Base-by-base conservation (phyloP, 202 grass and related monocot genomes). In the Cymbopogon flexuosus region DNA sequence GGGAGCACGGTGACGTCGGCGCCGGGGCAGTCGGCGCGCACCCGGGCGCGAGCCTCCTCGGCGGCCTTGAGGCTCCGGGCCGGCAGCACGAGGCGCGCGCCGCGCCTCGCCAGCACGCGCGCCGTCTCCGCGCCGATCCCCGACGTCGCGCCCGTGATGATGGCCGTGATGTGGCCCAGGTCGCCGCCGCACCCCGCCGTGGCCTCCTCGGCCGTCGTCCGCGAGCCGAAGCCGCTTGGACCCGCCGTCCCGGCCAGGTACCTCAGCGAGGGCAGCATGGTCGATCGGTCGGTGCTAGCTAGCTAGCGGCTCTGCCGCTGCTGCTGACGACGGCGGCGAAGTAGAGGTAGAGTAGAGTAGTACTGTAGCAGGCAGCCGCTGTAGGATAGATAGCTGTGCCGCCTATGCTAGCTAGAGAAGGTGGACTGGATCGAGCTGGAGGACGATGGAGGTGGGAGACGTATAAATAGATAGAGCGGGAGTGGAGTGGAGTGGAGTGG, bases 101-200 rank as follows among this genome's bases (percentile, higher is more conserved):
- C 96, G 70, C 85, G 87, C 66, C 72, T 78, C 10, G 92, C 92
- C 80, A 99, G 86, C 70, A 87, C 90, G 14, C 87, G 77, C 21
- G 96, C 96, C 64, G 92, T 95, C 86, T 98, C 96, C 61, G 84
- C 92, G 0, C 95, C 96, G 49, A 98, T 98, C 70, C 96, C 96
- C 23, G 96, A 99, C 46, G 96, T 99, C 8, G 96, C 96, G 62
- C 96, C 95, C n/a, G 96, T 99, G 84, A 99, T 89, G 82, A 99
- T 93, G 46, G 88, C 90, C 4, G 88, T 98, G 76, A 93, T 81
- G 82, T 82, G 83, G 69, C 82, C 6, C 27, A 98, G 96, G 84
- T 91, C 92, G 18, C 76, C 80, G 29, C 57, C 74, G 31, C 30
- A 31, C 16, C 8, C 39, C 2, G 83, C 88, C 11, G 42, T 45